Evolutionary conservation across 495 filamentous ascomycete species (phyloP), one percentile per base, ranked within the genome.

Genomic region (Podospora didyma): DNA sequence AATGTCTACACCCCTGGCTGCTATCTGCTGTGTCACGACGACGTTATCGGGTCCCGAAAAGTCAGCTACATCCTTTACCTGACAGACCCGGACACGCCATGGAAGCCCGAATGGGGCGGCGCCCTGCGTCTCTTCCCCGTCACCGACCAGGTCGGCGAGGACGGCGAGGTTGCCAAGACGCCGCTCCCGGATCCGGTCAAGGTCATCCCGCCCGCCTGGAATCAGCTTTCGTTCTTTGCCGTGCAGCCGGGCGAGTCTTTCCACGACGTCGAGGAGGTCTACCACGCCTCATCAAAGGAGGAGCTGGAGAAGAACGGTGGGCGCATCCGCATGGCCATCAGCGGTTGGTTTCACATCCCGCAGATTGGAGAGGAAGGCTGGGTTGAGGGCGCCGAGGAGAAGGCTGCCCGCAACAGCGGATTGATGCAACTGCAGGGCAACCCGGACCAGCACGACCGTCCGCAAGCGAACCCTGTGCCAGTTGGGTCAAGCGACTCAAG

Each of bases 271-370:
- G 93, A 97, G 74, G 94, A 99, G 70, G 95, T 99, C 16, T 97
- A 96, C 71, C 81, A 88, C 62, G 79, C 82, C 42, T 69, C 73
- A 45, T 73, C 59, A 34, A 73, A 75, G 65, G 68, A 73, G 42
- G 73, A 79, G 54, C 73, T 77, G 2, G 82, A 83, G 52, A 82
- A 82, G 57, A 80, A 87, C 34, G 86, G 86, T 44, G 79, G 80
- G 7, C 83, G 94, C 46, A 83, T 96, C 44, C 83, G 94, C 53
- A 97, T 97, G 91, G 94, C 94, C 23, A 97, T 99, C 61, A 95
- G 89, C 58, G 94, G 94, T n/a, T 99, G 94, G 94, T 99, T 91
- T 73, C 94, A 99, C 68, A 97, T 99, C 51, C 95, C 94, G 0
- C 94, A 99, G 67, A 76, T 88, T 59, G 94, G 94, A 35, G 94